Base-by-base conservation (phyloP, 345 rosid genomes). In the Salix viminalis region DNA sequence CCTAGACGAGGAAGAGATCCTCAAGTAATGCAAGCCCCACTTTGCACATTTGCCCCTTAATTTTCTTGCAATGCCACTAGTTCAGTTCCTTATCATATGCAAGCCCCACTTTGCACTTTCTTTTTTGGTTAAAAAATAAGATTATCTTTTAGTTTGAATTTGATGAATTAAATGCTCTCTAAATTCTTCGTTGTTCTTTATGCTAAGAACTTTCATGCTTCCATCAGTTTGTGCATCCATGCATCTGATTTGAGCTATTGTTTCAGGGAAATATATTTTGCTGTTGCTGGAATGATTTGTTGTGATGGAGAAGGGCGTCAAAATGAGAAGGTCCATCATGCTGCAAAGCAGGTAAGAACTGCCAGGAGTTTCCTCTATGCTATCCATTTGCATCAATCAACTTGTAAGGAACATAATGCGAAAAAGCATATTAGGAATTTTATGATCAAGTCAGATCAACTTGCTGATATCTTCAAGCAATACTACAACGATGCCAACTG, bases 291-390 rank as follows among this genome's bases (percentile, higher is more conserved):
- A 71, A 93, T 96, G 97, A 89, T 93, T 83, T 91, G 94, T 75
- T 92, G 98, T 81, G 99, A 96, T 70, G 99, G 91, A 66, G 99
- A 96, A 73, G 99, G 98, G 73, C 92, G 86, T 85, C 80, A 93
- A 79, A 96, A 93, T 82, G 98, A 93, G 30, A 91, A 93, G 77
- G 76, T 93, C 98, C 54, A 79, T 91, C 82, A 69, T 92, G 86
- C 79, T 96, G 83, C 97, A 93, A 83, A 86, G 92, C 96, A 96
- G 98, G 98, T 92, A 90, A 82, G 34, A 34, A 34, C n/a, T n/a
- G 15, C 36, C n/a, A 67, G 23, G 28, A 24, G 48, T 67, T 79
- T 61, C 23, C 65, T 11, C 58, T 77, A 7, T 48, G 24, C 15
- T 74, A 44, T 46, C 46, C 71, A 37, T 61, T 16, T 69, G 34